Base-by-base conservation (phyloP, 768 basidiomycete species). In the Trametes villosa region DNA sequence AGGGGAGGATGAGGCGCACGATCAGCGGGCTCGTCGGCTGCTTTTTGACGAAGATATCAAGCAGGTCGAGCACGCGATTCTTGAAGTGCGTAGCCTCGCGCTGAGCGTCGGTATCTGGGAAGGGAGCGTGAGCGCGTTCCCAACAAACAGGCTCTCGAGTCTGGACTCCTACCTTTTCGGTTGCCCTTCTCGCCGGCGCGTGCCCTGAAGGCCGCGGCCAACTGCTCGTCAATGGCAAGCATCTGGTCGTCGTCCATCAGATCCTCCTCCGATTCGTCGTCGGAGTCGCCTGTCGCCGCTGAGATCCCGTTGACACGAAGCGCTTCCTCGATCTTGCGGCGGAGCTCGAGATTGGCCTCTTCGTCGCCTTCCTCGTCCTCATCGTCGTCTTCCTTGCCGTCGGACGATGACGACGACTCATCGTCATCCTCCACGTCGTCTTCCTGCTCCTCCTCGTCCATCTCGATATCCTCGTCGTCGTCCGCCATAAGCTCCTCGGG, bases 171-270 rank as follows among this genome's bases (percentile, higher is more conserved):
- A 91, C 92, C 85, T 80, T 89, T 92, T 53, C 80, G 82, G 36
- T 77, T 76, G 68, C 85, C 87, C 71, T 81, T 84, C 54, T 83
- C 86, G 57, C 80, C 79, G 24, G 82, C 77, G 60, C 86, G 84
- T 30, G 86, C 80, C 59, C 83, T 83, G 83, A 99, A 96, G 30
- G 94, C 87, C 52, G 88, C 85, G 4, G 92, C 93, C 8, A 99
- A 85, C 70, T 96, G 90, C 49, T 92, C 91, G 70, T 99, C 96
- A 27, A 98, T 85, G 33, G 90, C 91, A 81, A 98, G 87, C 96
- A 99, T 99, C 76, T 97, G 93, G 26, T 98, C 96, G 70, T 99
- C 96, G 70, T 97, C 91, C 88, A 96, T 89, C 29, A 88, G 76
- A 48, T 91, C 89, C 62, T 87, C 86, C 15, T 86, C 86, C 40